Base-by-base conservation (phyloP, 805 yeast species). In the Candida germanica region DNA sequence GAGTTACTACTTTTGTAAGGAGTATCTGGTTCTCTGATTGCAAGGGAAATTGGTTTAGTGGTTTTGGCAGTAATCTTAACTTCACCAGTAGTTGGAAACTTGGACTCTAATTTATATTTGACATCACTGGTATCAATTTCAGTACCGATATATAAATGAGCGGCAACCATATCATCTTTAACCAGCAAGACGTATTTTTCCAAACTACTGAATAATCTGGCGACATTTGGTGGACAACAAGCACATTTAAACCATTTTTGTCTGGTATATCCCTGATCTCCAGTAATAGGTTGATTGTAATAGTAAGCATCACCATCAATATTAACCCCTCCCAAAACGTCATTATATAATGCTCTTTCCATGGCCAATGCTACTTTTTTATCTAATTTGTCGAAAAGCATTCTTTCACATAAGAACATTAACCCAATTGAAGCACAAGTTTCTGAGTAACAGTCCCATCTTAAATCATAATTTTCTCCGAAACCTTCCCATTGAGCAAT, bases 201-300 rank as follows among this genome's bases (percentile, higher is more conserved):
- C 19, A 53, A 38, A 29, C 46, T 42, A 34, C 41, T 47, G 41
- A 53, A 45, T 12, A 51, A 31, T 16, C 51, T 46, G 2, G 56
- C 43, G 19, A 50, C 52, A 30, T 53, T 53, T 18, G 56, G 56
- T 8, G 58, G 58, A 36, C 58, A 53, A 36, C 58, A 53, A 12
- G 49, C 37, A 31, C 38, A 28, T 14, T 15, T 35, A 26, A 53
- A 53, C 56, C 56, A 53, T 11, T 35, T 39, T 26, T 42, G 41
- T 32, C 58, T 38, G 22, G 38, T 33, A 6, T 29, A 36, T 3
- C 39, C 47, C 4, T 18, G 14, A 5, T 10, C 15, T 1, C 54
- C 53, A 22, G 35, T 28, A 3, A 53, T 23, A 11, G 51, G 58
- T 19, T 53, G 51, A 22, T 48, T 42, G 28, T 53, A 53, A 33